Conservation (phyloP, 2,329 filamentous ascomycete genomes). For the Coniochaeta sp. region DNA sequence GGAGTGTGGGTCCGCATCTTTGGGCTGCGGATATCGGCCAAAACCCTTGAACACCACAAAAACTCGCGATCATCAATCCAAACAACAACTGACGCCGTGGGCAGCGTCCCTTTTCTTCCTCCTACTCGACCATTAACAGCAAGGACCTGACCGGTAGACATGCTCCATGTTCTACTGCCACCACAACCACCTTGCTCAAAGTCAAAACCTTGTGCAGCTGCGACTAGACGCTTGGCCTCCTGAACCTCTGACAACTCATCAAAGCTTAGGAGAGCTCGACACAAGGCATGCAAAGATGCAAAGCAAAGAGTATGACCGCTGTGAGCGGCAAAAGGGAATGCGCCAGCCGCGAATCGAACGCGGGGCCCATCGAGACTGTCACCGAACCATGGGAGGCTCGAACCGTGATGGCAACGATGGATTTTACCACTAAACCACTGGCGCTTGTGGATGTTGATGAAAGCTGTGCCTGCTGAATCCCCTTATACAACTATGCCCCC, state of each 20-base stretch:
- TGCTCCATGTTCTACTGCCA: not conserved
- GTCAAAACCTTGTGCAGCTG: no score
- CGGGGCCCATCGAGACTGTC: not conserved
- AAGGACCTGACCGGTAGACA: not conserved
- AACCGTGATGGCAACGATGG: slow-evolving; percentile 36
- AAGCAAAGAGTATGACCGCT: not conserved
- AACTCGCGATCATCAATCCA: not conserved
- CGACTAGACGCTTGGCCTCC: no score
- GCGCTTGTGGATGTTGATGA: slow-evolving; percentile 3
- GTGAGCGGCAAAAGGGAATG: not conserved
- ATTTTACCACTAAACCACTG: slow-evolving; percentile 44
- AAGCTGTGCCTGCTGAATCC: not conserved
- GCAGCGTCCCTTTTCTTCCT: no score
- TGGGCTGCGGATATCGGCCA: not conserved
- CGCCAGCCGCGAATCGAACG: no score
- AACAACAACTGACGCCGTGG: no score
- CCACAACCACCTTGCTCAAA: no score
- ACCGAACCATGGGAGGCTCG: not conserved
- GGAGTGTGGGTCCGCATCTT: not conserved
- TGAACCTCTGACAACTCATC: no score
- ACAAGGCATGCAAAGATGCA: not conserved
- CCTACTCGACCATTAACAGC: not conserved
- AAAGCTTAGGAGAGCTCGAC: no score
- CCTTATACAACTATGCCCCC: not conserved
- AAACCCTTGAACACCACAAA: no score